Percentiles rank a stretch among this genome's conserved stretches.
Conservation (phyloP, 257 asterid species). For the Solanum boliviense region DNA sequence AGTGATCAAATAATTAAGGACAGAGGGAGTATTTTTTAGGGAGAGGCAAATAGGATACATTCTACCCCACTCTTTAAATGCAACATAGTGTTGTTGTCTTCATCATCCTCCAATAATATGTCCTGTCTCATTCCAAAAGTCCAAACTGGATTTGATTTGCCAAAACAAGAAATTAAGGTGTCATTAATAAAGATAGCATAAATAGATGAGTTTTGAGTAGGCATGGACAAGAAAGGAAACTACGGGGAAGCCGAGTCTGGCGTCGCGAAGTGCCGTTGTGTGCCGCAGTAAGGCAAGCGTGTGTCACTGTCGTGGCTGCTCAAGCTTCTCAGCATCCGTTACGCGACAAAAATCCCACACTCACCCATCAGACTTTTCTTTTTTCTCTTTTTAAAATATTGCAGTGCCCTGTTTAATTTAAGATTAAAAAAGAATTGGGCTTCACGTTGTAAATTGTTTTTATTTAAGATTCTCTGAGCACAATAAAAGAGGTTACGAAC, state of each 20-base stretch:
- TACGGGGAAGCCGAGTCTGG: not conserved
- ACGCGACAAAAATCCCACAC: slow-evolving; percentile 7
- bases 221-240: not conserved
- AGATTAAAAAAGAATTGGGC: not conserved
- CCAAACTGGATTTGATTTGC: not conserved
- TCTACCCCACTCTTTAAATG: not conserved
- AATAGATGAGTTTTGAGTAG: not conserved
- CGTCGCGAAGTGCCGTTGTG: slow-evolving; percentile 1
- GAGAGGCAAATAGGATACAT: not conserved
- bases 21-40: not conserved
- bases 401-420: not conserved
- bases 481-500: not conserved
- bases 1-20: too few relatives aligned
- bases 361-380: not conserved
- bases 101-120: not conserved
- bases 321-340: not conserved
- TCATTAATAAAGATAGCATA: not conserved
- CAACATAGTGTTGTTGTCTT: not conserved
- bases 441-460: not conserved
- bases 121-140: not conserved
- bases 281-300: slow-evolving; percentile 11
- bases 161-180: not conserved
- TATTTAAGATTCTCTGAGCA: not conserved
- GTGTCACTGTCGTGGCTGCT: slow-evolving; percentile 17
- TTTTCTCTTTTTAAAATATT: too few relatives aligned